Base-by-base conservation (phyloP, 2,329 filamentous ascomycete genomes). In the Pseudogymnoascus sp. region DNA sequence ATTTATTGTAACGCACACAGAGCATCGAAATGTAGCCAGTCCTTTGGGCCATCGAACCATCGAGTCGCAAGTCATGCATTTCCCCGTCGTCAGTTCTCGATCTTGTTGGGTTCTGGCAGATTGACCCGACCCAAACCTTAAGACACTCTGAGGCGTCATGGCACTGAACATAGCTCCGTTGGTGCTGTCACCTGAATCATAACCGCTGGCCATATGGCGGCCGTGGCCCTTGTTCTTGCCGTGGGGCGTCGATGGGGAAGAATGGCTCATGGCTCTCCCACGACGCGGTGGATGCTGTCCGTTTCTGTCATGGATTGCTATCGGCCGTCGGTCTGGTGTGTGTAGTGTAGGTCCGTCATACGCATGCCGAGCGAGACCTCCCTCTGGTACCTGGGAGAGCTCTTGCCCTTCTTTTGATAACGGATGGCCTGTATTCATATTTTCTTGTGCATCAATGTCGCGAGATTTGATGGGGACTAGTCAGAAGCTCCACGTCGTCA, bases 11-110 rank as follows among this genome's bases (percentile, higher is more conserved):
- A 89, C 77, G 72, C 91, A 96, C 60, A 90, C 87, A 41, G 89
- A 88, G 73, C 91, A 96, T 67, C 90, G 83, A 73, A 94, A 96
- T 37, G 87, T 82, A 35, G 82, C 82, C 64, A 91, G 75, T 60
- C 87, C 83, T 64, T 81, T 83, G 1, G 90, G 90, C 87, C 91
- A 96, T 61, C 88, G 82, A 65, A 95, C 87, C 61, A 86, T 83
- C 60, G 88, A 88, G 68, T 87, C 89, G 73, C 91, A 96, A 34
- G 91, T 92, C 83, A 93, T 91, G 72, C 91, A 96, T 67, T 84
- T 86, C 20, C 90, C 88, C 32, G 84, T 86, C 28, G 79, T 78
- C 68, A 87, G 83, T 66, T 90, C 84, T 66, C 80, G 83, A 65
- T 78, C 77, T 18, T 75, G 25, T 30, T 50, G 70, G n/a, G 74